Conservation (phyloP, 306 rosid genomes). For the Amphicarpaea edgeworthii region DNA sequence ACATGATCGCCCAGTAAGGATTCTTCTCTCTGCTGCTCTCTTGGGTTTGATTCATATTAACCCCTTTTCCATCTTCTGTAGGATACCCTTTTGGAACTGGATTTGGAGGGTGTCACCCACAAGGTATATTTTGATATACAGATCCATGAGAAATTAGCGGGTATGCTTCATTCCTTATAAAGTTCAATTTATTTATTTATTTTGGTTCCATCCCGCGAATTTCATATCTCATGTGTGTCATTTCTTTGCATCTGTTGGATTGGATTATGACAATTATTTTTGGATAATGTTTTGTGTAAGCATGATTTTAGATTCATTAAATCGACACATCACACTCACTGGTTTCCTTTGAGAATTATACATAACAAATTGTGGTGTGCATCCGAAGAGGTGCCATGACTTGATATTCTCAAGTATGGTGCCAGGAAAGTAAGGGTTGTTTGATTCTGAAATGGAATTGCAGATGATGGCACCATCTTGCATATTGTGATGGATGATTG, state of each 20-base stretch:
- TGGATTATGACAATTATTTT: not conserved
- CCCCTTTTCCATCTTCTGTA: not conserved
- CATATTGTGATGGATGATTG: not conserved
- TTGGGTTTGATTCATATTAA: not conserved
- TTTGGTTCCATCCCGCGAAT: not conserved
- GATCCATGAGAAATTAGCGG: constrained; percentile 50
- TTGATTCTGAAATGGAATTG: constrained; percentile 31
- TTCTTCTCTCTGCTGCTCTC: not conserved
- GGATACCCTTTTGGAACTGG: constrained; percentile 41
- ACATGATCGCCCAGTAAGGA: constrained; percentile 35
- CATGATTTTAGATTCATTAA: not conserved
- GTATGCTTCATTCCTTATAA: constrained; percentile 37
- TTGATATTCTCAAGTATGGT: not conserved
- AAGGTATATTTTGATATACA: constrained; percentile 55
- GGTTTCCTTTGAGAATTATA: not conserved
- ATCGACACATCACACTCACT: too few relatives aligned
- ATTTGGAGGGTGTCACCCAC: constrained; percentile 55
- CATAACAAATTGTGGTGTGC: not conserved
- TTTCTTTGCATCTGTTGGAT: constrained; percentile 20
- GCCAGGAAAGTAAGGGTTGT: not conserved
- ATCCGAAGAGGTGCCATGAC: not conserved
- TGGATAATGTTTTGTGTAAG: constrained; percentile 29
- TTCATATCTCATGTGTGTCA: not conserved
- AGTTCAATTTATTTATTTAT: constrained; percentile 16
- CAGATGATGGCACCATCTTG: constrained; percentile 1